A percentile compares a stretch with the other conserved stretches of the same genome.
These are phyloP conservation scores for Exophiala phaeomuriformis DNA, from an alignment of 2,329 filamentous ascomycete species.

Conservation along the genomic window DNA sequence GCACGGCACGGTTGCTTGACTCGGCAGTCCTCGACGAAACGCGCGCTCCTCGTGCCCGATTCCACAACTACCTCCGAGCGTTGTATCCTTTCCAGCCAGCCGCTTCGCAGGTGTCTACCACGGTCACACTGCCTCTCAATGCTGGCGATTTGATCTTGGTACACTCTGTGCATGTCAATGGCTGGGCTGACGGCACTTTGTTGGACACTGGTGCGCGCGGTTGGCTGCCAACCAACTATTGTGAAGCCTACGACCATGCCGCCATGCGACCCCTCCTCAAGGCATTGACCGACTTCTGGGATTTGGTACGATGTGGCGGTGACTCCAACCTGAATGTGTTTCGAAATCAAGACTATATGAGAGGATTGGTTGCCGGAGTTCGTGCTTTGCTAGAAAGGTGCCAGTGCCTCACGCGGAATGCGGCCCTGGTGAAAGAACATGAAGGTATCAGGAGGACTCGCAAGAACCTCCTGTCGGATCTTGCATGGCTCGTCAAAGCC, in stretches of 20 bases:
- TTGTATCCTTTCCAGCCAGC: constrained; percentile 87
- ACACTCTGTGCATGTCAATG: constrained; percentile 95
- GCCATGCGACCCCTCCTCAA: constrained; percentile 79
- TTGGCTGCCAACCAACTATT: constrained; percentile 98
- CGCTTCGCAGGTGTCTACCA: constrained; percentile 68
- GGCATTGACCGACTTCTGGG: constrained; percentile 86
- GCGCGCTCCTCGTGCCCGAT: constrained; percentile 54
- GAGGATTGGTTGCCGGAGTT: constrained; percentile 87
- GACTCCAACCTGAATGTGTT: constrained; percentile 72
- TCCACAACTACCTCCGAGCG: constrained; percentile 90
- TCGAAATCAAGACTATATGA: constrained; percentile 86
- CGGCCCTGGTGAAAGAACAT: constrained; percentile 64
- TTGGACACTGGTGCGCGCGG: constrained; percentile 78
- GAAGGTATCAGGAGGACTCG: constrained; percentile 70
- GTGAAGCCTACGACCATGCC: constrained; percentile 84
- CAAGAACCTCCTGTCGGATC: constrained; percentile 79
- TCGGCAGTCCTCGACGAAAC: constrained; percentile 37
- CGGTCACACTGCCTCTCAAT: constrained; percentile 79
- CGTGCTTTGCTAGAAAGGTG: constrained; percentile 82
- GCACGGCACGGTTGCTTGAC: constrained; percentile 1
- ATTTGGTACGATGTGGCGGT: constrained; percentile 70
- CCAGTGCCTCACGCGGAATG: constrained; percentile 78
- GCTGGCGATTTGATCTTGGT: constrained; percentile 89
- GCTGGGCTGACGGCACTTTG: constrained; percentile 94
- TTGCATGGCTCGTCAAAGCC: constrained; percentile 81